Percentiles rank a stretch among this genome's conserved stretches.
Evolutionary conservation across 257 asterid species (phyloP).

Genomic region (Fraxinus excelsior): DNA sequence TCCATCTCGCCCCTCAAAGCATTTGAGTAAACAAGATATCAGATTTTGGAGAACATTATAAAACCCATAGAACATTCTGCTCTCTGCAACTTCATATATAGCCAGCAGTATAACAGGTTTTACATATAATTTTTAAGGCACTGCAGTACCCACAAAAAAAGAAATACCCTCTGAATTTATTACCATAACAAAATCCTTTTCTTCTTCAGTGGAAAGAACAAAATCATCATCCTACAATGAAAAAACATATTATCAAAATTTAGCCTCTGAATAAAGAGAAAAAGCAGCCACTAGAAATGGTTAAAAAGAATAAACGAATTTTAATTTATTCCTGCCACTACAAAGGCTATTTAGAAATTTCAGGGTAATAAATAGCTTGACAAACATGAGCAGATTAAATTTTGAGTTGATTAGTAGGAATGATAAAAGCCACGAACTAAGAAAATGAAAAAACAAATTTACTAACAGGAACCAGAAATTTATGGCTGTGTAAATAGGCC

Average conservation of each 20-base stretch:
- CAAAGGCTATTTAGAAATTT: conserved; percentile 10
- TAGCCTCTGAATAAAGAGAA: conserved; percentile 27
- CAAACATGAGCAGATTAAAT: not conserved
- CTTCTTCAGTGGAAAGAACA: conserved; percentile 65
- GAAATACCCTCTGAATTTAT: conserved; percentile 5
- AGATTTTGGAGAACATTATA: not conserved
- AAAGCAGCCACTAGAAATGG: conserved; percentile 26
- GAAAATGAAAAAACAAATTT: not conserved
- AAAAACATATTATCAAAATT: conserved; percentile 9
- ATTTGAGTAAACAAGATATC: not conserved
- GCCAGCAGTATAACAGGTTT: not conserved
- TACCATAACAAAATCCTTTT: conserved; percentile 60
- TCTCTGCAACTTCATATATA: conserved; percentile 7
- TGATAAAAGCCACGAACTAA: not conserved
- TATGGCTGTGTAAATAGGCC: not conserved
- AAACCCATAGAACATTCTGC: not conserved
- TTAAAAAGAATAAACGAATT: conserved; percentile 2
- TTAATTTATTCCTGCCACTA: not conserved
- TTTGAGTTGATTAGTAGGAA: not conserved
- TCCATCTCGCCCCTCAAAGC: not conserved
- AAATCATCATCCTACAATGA: conserved; percentile 83
- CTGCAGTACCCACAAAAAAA: conserved; percentile 4
- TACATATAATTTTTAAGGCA: not conserved
- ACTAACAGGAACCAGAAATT: not conserved
- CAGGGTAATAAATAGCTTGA: conserved; percentile 11